These are phyloP conservation scores for Phytophthora pisi DNA, from an alignment of 352 stramenopile species.

Conservation along the genomic window DNA sequence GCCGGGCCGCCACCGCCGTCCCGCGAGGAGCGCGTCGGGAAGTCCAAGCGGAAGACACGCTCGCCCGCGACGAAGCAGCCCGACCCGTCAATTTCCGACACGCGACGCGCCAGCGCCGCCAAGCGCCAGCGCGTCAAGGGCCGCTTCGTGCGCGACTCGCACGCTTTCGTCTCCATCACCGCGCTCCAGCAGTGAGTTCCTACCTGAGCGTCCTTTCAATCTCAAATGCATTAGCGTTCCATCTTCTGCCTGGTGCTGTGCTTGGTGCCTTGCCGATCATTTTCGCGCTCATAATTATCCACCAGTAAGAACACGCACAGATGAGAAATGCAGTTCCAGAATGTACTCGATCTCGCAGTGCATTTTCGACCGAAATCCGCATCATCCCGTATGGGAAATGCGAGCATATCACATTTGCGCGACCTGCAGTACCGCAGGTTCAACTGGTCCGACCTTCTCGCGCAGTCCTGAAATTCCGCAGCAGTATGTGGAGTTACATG, in stretches of 20 bases:
- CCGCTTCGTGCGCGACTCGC: constrained; percentile 61
- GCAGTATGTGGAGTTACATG: constrained; percentile 46
- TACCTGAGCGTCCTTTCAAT: constrained; percentile 2
- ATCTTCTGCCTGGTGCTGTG: not conserved
- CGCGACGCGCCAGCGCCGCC: constrained; percentile 56
- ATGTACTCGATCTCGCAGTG: no score
- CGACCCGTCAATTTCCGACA: constrained; percentile 50
- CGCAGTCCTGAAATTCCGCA: constrained; percentile 6
- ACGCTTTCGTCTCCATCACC: constrained; percentile 70
- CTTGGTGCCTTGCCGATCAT: no score
- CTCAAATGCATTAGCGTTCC: constrained; percentile 18
- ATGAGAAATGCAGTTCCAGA: no score
- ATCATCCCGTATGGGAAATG: not conserved
- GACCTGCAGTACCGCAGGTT: constrained; percentile 2
- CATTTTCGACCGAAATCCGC: no score
- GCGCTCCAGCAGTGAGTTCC: constrained; percentile 49
- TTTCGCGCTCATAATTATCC: no score
- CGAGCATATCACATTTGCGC: constrained; percentile 5
- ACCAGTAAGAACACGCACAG: no score
- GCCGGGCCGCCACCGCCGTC: constrained; percentile 37
- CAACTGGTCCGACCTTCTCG: constrained; percentile 14
- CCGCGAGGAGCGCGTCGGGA: constrained; percentile 38
- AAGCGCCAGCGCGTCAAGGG: constrained; percentile 74
- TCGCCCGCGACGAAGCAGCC: constrained; percentile 21
- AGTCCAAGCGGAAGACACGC: constrained; percentile 50